A percentile compares a stretch with the other conserved stretches of the same genome.
phyloP scores from a whole-genome alignment of 176 grass and related monocot genomes.

The Phyllostachys edulis region DNA sequence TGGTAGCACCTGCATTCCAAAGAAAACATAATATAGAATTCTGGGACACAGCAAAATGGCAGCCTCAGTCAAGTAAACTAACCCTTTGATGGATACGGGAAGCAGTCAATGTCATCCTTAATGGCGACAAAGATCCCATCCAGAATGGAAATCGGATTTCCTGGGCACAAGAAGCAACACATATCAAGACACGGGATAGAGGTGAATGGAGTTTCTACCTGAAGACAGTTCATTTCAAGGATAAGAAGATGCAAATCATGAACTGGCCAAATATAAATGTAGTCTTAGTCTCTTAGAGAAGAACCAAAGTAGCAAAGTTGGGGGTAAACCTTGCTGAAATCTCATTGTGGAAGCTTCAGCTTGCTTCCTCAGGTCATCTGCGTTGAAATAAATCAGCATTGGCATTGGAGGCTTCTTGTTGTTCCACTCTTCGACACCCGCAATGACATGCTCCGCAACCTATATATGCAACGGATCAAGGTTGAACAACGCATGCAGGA shows the following conservation, averaged over 20 bases:
- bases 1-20: conserved; percentile 64
- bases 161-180: conserved; percentile 40
- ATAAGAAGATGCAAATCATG: neutral
- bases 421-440: conserved; percentile 68
- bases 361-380: conserved; percentile 74
- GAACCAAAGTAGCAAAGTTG: neutral
- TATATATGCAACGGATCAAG: conserved; percentile 26
- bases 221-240: neutral
- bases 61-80: conserved; percentile 20
- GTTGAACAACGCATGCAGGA: conserved; percentile 2
- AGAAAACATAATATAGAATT: conserved; percentile 5
- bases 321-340: conserved; percentile 61
- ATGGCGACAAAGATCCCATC: conserved; percentile 89
- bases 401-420: conserved; percentile 69
- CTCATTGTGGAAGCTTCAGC: conserved; percentile 75
- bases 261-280: neutral
- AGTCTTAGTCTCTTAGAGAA: neutral
- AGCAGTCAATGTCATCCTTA: conserved; percentile 97
- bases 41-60: neutral
- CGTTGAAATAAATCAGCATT: conserved; percentile 69
- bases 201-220: neutral
- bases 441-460: conserved; percentile 78
- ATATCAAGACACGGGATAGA: neutral
- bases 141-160: conserved; percentile 69
- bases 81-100: conserved; percentile 84